Evolutionary conservation across 1,284 basidiomycete species (phyloP), one percentile per base, ranked within the genome.

Genomic region (Wallemia hederae): DNA sequence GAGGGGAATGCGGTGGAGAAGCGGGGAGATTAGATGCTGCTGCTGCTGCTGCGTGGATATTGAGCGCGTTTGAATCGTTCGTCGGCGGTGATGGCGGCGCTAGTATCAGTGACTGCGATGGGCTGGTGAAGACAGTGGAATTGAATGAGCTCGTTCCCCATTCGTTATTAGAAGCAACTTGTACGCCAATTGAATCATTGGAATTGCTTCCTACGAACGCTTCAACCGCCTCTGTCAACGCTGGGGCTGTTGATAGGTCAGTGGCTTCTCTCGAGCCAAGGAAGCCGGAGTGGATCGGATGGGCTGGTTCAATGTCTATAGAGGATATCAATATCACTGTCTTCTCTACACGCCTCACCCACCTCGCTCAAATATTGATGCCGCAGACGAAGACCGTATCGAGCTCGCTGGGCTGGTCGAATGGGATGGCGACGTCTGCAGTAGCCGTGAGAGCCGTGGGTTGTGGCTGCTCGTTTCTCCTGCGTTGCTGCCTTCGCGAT

Each of bases 271-370:
- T 26, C 19, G 56, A 26, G 11, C 56, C 56, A 11, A 58, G 56
- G 56, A 58, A 58, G 25, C 56, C 56, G 24, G 56, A 26, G 56
- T 58, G 56, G 9, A 58, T 58, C 25, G 56, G 25, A 28, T 58
- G 56, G 25, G 24, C 27, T 9, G 56, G 56, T 24, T 58, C 56
- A 7, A 58, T 58, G n/a, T 58, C 56, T 58, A 24, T 26, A 2
- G n/a, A n/a, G n/a, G n/a, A n/a, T n/a, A n/a, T n/a, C n/a, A 34
- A 34, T 26, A 7, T 55, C 11, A 55, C 5, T 22, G 49, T 22
- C 7, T 24, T 55, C 11, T 24, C 7, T 24, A 24, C n/a, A 55
- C 25, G 49, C 25, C 25, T 55, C 49, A 58, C 56, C 24, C 56
- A 58, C 56, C 56, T 5, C 56, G 5, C 25, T 58, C 56, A 58